These are phyloP conservation scores for Eimeria necatrix DNA, from an alignment of 169 alveolate genomes.

Conservation along the genomic window DNA sequence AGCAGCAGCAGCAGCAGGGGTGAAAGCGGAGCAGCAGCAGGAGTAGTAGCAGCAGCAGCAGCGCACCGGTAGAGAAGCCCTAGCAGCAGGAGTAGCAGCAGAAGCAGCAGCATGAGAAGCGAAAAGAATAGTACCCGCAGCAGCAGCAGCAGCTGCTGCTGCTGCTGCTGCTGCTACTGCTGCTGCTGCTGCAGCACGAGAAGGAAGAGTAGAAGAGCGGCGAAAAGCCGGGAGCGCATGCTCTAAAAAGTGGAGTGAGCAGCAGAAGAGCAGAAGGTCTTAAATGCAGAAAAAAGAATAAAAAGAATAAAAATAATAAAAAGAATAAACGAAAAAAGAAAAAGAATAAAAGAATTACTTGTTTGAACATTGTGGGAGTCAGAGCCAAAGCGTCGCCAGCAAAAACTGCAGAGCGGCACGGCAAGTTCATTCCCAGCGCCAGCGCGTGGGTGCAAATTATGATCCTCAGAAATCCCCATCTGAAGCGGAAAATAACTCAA, in stretches of 20 bases:
- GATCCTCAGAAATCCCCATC: slow-evolving; percentile 90
- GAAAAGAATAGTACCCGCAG: too few species aligned
- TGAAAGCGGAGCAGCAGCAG: too few species aligned
- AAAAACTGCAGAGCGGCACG: slow-evolving; percentile 92
- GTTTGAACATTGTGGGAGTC: slow-evolving; percentile 92
- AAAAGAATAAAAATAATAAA: background rate
- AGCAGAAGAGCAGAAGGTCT: background rate
- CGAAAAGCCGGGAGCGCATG: background rate
- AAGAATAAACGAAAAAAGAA: too few species aligned
- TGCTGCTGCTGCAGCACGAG: too few species aligned
- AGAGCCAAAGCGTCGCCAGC: slow-evolving; percentile 91
- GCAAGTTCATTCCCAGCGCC: slow-evolving; percentile 96
- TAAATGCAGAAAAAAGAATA: background rate
- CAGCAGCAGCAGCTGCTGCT: too few species aligned
- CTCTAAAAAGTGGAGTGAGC: background rate
- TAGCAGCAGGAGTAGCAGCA: too few species aligned
- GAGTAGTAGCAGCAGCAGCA: too few species aligned
- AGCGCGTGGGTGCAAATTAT: slow-evolving; percentile 92
- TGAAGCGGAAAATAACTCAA: background rate
- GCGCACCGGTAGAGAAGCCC: too few species aligned
- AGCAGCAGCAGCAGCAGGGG: too few species aligned
- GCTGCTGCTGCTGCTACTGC: too few species aligned
- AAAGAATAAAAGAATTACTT: background rate
- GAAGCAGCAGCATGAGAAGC: too few species aligned
- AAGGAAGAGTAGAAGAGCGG: background rate